Conservation (phyloP, 257 asterid species). For the Datura wrightii region DNA sequence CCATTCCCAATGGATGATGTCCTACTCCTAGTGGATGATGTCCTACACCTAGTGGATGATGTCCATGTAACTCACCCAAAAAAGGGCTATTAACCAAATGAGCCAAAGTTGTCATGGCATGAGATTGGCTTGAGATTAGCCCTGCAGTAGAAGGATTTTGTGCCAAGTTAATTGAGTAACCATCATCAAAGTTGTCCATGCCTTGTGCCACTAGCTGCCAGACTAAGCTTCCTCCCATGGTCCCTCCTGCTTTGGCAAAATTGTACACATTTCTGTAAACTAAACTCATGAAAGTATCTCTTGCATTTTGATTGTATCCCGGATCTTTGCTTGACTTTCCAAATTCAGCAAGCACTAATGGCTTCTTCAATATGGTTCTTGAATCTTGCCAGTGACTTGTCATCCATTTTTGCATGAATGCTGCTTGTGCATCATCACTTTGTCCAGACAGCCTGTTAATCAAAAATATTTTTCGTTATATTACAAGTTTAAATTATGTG, state of each 20-base stretch:
- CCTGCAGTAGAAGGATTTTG: conserved; percentile 53
- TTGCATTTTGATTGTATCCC: conserved; percentile 42
- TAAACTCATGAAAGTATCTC: conserved; percentile 43
- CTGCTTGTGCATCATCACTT: conserved; percentile 42
- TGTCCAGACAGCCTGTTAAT: conserved; percentile 48
- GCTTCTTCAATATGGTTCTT: conserved; percentile 47
- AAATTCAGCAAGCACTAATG: conserved; percentile 56
- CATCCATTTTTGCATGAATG: conserved; percentile 57
- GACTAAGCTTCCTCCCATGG: conserved; percentile 59
- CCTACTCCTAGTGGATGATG: conserved; percentile 4
- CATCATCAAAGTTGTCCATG: conserved; percentile 62
- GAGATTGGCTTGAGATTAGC: conserved; percentile 54
- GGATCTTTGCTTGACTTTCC: conserved; percentile 59
- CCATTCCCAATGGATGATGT: conserved; percentile 22
- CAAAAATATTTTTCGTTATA: background rate
- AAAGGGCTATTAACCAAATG: background rate
- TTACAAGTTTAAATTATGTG: background rate
- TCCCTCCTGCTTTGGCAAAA: conserved; percentile 54
- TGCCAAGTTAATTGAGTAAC: conserved; percentile 56
- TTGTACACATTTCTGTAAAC: conserved; percentile 44
- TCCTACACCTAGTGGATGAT: conserved; percentile 4
- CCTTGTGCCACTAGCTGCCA: conserved; percentile 69
- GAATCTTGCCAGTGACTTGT: conserved; percentile 54
- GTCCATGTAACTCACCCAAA: background rate
- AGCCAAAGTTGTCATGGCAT: conserved; percentile 25